These are phyloP conservation scores for Nematocida sp. DNA, from an alignment of 371 early-diverging fungal species.

Conservation along the genomic window DNA sequence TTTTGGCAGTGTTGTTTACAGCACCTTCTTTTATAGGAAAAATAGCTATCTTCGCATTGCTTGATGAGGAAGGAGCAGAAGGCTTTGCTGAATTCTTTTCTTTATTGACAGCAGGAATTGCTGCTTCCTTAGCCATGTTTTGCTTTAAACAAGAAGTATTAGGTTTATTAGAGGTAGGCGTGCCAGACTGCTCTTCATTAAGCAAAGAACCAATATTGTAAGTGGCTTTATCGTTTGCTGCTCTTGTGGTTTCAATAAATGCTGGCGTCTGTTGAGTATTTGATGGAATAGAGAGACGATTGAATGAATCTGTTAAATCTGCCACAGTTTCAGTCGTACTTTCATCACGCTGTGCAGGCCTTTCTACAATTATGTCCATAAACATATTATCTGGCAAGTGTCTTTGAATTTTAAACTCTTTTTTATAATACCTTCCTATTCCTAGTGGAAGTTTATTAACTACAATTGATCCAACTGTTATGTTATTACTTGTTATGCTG, in stretches of 20 bases:
- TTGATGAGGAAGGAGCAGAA: not conserved
- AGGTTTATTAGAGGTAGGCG: not conserved
- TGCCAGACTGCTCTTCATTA: not conserved
- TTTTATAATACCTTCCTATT: conserved; percentile 39
- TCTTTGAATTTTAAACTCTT: conserved; percentile 10
- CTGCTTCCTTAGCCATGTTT: not conserved
- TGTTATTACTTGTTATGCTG: not conserved
- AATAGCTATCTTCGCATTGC: not conserved
- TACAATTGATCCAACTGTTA: conserved; percentile 1
- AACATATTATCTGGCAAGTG: conserved; percentile 27
- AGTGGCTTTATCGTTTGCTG: not conserved
- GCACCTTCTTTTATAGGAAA: not conserved
- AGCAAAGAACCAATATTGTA: not conserved
- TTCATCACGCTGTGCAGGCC: not conserved
- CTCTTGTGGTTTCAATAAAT: not conserved
- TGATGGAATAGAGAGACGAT: not conserved
- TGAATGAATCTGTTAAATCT: not conserved
- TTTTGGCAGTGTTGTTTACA: not conserved
- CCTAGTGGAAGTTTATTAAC: not conserved
- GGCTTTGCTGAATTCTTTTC: not conserved
- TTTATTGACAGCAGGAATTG: not conserved
- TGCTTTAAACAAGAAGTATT: not conserved
- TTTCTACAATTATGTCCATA: conserved; percentile 39
- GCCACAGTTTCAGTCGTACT: not conserved
- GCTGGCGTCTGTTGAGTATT: not conserved